These are phyloP conservation scores for Speleostelium caveatum DNA, from an alignment of 78 protist genomes.

Conservation along the genomic window DNA sequence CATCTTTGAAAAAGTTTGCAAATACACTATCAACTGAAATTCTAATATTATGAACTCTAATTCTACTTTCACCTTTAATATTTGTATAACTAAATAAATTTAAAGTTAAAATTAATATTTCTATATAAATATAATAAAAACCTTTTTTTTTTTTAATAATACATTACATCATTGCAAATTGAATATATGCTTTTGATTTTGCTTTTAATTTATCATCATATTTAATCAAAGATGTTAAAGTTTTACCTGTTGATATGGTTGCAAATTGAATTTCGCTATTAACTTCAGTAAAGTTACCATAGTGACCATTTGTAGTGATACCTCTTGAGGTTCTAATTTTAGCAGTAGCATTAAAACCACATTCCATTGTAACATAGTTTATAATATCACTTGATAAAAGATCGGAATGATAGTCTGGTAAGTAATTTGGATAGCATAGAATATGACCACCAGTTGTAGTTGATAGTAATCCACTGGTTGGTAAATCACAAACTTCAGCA, in stretches of 20 bases:
- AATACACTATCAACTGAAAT: conserved; percentile 3
- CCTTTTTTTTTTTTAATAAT: too few species aligned
- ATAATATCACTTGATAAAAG: conserved; percentile 38
- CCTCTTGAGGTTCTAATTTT: conserved; percentile 57
- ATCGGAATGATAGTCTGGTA: conserved; percentile 10
- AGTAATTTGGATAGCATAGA: conserved; percentile 22
- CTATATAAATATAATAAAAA: background rate
- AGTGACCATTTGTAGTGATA: conserved; percentile 21
- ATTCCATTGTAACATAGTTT: conserved; percentile 20
- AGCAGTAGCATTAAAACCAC: conserved; percentile 44
- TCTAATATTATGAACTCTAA: conserved; percentile 77
- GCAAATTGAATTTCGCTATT: conserved; percentile 40
- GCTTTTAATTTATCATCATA: conserved; percentile 80
- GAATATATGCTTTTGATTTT: conserved; percentile 73
- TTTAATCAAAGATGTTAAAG: conserved; percentile 43
- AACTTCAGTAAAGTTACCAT: conserved; percentile 50
- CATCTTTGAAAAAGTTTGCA: conserved; percentile 50
- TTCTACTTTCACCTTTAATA: conserved; percentile 60
- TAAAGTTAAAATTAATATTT: too few species aligned
- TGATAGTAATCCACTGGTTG: conserved; percentile 34
- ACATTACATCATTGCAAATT: conserved; percentile 69
- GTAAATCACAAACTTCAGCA: conserved; percentile 34
- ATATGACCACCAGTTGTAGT: conserved; percentile 65
- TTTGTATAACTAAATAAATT: conserved; percentile 50
- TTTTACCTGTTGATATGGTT: conserved; percentile 29